These are phyloP conservation scores for Camelina sativa DNA, from an alignment of 345 rosid species.

Conservation along the genomic window DNA sequence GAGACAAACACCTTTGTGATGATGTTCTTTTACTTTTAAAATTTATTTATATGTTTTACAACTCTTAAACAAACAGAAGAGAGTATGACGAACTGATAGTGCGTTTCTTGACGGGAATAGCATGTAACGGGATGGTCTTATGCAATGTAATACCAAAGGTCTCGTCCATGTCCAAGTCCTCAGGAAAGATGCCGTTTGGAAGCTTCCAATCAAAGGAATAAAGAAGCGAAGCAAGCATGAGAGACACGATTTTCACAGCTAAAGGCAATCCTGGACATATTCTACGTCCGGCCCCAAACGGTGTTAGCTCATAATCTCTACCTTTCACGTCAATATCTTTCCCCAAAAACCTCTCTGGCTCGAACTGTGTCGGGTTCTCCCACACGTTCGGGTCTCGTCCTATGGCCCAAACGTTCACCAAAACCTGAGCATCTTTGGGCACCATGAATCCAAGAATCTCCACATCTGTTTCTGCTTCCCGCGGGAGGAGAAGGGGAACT, in stretches of 20 bases:
- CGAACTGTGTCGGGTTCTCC: constrained; percentile 13
- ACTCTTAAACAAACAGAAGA: no score
- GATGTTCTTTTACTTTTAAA: background rate
- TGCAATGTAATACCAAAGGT: constrained; percentile 14
- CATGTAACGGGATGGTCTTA: constrained; percentile 10
- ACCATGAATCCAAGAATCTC: constrained; percentile 23
- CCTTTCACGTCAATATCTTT: constrained; percentile 19
- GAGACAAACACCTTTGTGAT: background rate
- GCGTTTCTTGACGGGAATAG: constrained; percentile 24
- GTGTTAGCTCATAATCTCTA: constrained; percentile 19
- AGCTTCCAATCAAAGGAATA: constrained; percentile 29
- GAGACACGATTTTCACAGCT: constrained; percentile 15
- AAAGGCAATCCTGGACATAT: constrained; percentile 26
- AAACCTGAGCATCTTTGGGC: constrained; percentile 14
- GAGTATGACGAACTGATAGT: background rate
- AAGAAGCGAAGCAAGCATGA: constrained; percentile 34
- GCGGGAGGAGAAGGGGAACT: constrained; percentile 21
- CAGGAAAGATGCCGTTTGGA: background rate
- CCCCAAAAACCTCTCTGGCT: constrained; percentile 27
- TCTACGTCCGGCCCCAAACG: constrained; percentile 33
- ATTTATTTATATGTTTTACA: background rate
- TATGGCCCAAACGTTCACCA: constrained; percentile 29
- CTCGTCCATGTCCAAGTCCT: constrained; percentile 29
- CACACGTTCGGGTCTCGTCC: constrained; percentile 33
- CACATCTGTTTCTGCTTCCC: constrained; percentile 12